These are phyloP conservation scores for Extremus antarcticus DNA, from an alignment of 495 filamentous ascomycete species.

Conservation along the genomic window DNA sequence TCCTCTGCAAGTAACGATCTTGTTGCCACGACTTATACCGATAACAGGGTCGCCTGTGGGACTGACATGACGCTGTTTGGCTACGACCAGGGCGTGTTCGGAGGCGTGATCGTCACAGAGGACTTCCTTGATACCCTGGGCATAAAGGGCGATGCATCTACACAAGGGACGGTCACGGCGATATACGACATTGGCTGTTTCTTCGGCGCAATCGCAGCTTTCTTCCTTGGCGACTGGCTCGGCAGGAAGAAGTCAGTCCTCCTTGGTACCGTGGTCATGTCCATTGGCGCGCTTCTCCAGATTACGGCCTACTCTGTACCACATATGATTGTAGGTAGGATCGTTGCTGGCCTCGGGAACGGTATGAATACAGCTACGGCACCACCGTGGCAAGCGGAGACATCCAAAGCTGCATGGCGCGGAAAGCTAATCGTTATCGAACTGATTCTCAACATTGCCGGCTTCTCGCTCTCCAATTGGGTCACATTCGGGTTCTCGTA, in stretches of 20 bases:
- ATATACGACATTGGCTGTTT: conserved; percentile 23
- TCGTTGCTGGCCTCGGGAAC: conserved; percentile 45
- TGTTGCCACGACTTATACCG: not conserved
- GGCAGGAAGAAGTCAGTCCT: conserved; percentile 22
- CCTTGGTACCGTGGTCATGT: conserved; percentile 39
- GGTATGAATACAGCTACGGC: conserved; percentile 55
- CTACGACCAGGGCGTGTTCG: conserved; percentile 32
- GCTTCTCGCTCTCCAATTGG: conserved; percentile 45
- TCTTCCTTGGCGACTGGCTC: conserved; percentile 12
- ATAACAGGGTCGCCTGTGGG: conserved; percentile 18
- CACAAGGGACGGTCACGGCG: conserved; percentile 14
- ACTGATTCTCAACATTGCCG: conserved; percentile 50
- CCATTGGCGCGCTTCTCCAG: conserved; percentile 51
- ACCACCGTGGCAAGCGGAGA: conserved; percentile 57
- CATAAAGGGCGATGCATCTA: conserved; percentile 3
- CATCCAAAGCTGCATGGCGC: conserved; percentile 45
- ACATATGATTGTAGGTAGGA: conserved; percentile 53
- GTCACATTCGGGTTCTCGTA: conserved; percentile 49
- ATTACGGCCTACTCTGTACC: conserved; percentile 48
- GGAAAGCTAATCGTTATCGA: conserved; percentile 53
- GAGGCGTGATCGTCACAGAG: conserved; percentile 25
- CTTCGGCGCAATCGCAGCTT: conserved; percentile 20
- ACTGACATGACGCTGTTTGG: conserved; percentile 30
- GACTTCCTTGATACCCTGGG: conserved; percentile 25
- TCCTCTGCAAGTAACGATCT: not conserved